A percentile compares a stretch with the other conserved stretches of the same genome.
Evolutionary conservation across 306 rosid genomes (phyloP).

Genomic region (Inga oerstediana): DNA sequence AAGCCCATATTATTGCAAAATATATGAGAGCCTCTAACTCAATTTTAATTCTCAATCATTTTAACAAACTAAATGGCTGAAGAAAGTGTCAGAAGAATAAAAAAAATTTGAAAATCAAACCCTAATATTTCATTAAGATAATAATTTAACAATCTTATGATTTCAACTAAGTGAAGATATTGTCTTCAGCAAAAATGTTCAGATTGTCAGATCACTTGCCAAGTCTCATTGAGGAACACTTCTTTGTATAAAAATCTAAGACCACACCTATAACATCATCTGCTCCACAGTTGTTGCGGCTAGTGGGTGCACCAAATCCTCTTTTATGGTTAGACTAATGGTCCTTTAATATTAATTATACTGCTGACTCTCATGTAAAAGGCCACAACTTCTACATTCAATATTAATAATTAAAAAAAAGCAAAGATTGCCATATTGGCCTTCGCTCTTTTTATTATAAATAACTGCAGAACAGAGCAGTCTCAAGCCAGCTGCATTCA

Average conservation of each 20-base stretch:
- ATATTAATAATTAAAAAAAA: neutral
- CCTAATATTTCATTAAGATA: neutral
- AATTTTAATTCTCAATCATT: neutral
- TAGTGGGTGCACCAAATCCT: constrained; percentile 92
- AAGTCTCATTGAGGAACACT: neutral
- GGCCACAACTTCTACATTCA: constrained; percentile 6
- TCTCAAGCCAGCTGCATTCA: constrained; percentile 20
- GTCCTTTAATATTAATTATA: constrained; percentile 29
- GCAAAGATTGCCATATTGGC: neutral
- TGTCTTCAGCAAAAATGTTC: neutral
- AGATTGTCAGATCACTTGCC: neutral
- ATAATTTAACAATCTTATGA: neutral
- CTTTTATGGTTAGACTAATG: constrained; percentile 53
- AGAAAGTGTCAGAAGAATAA: neutral
- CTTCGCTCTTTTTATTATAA: constrained; percentile 47
- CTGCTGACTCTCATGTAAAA: constrained; percentile 53
- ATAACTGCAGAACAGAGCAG: constrained; percentile 36
- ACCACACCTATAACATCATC: constrained; percentile 20
- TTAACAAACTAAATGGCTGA: neutral
- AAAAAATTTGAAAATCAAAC: neutral
- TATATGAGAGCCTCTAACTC: neutral
- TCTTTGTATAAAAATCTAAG: constrained; percentile 27
- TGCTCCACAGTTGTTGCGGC: constrained; percentile 37
- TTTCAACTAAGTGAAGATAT: neutral
- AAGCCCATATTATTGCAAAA: neutral